Evolutionary conservation across 2,329 filamentous ascomycete species (phyloP), one percentile per base, ranked within the genome.

Genomic region (Xylaria sp.): DNA sequence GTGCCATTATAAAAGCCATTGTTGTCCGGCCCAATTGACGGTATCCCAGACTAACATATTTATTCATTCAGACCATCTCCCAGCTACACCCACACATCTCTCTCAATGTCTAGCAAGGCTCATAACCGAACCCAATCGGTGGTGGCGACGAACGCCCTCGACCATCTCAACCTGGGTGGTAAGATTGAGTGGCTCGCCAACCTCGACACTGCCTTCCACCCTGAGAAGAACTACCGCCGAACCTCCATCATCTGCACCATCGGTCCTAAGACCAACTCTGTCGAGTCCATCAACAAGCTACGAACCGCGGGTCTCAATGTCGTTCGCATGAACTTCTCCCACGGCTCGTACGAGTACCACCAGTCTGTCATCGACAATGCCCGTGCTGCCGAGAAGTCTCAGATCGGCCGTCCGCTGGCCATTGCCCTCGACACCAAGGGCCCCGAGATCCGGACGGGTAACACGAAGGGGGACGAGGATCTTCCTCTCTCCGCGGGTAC

Each of bases 171-270:
- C 72, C 86, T 89, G 71, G 88, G 90, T 74, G 83, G 83, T 71
- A 83, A 82, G 74, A 84, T 88, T 64, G 79, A 82, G 70, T 88
- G 85, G 85, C 78, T 87, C 59, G 78, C 83, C 59, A 75, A 76
- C 60, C 90, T 99, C 72, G 88, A 97, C 81, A 97, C 93, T 63
- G 90, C 94, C 72, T 92, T 89, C 79, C 82, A 84, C 67, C 92
- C 93, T 52, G 84, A 88, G 69, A 90, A 88, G 77, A 92, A 95
- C 81, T 95, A 94, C 78, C 91, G 94, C 71, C 89, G 94, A 66
- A 96, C 93, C 61, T 96, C 92, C 72, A 99, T 99, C 80, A 97
- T 99, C 78, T 92, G 93, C 81, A 97, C 94, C 69, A 97, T 99
- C 74, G 94, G 94, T 60, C 94, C 94, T 73, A 99, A 97, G 88